Conservation (phyloP, 257 asterid genomes). For the Scutellaria minor region DNA sequence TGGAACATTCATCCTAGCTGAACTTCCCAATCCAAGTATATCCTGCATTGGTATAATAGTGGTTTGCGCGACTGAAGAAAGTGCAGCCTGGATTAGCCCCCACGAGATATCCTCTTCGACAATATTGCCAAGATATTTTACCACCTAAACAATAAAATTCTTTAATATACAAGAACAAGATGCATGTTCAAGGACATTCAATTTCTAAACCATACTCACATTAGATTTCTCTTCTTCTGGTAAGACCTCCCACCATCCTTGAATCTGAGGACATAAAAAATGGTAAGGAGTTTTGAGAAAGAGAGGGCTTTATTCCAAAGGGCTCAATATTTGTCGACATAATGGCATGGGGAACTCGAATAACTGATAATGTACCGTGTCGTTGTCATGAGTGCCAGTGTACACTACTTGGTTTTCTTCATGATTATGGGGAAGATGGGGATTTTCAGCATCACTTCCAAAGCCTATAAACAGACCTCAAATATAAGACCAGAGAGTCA, state of each 20-base stretch:
- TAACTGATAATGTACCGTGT: constrained; percentile 63
- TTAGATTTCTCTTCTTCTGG: constrained; percentile 75
- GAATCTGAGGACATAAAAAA: constrained; percentile 53
- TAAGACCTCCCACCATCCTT: constrained; percentile 92
- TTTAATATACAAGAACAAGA: constrained; percentile 28
- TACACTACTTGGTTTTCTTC: constrained; percentile 95
- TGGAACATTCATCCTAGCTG: constrained; percentile 93
- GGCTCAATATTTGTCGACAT: neutral
- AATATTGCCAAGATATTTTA: constrained; percentile 63
- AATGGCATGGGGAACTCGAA: constrained; percentile 16
- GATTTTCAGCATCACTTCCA: constrained; percentile 97
- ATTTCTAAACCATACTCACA: constrained; percentile 51
- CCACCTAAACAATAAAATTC: constrained; percentile 55
- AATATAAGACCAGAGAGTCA: constrained; percentile 36
- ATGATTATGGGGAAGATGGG: constrained; percentile 95
- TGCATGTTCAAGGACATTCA: constrained; percentile 18
- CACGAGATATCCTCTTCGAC: constrained; percentile 79
- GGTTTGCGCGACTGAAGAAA: constrained; percentile 87
- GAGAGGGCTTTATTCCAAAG: constrained; percentile 17
- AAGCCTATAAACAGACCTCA: constrained; percentile 56
- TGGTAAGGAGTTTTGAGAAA: neutral
- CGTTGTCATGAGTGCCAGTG: constrained; percentile 99
- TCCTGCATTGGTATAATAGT: constrained; percentile 97
- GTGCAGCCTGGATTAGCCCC: constrained; percentile 78
- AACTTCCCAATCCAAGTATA: constrained; percentile 79